Conservation (phyloP, 2,329 filamentous ascomycete species). For the Pestalotiopsis sp. region DNA sequence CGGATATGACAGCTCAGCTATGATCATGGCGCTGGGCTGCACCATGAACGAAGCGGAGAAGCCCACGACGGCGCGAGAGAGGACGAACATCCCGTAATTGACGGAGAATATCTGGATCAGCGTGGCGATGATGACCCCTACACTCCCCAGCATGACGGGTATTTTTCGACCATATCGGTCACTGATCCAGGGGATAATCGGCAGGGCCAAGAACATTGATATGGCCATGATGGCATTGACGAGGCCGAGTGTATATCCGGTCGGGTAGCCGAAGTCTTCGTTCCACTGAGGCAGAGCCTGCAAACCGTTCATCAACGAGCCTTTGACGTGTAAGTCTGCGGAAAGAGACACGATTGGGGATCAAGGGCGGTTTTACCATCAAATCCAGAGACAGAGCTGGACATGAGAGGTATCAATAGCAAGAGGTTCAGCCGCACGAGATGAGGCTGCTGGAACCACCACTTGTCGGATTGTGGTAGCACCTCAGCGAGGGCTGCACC, state of each 20-base stretch:
- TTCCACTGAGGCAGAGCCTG: slow-evolving; percentile 38
- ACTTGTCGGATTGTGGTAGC: slow-evolving; percentile 39
- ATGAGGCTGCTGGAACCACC: slow-evolving; percentile 45
- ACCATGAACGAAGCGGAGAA: slow-evolving; percentile 17
- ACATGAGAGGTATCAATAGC: slow-evolving; percentile 42
- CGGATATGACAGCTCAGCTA: slow-evolving; percentile 29
- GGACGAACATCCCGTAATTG: slow-evolving; percentile 22
- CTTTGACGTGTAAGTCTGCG: slow-evolving; percentile 8
- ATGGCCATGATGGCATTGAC: background rate
- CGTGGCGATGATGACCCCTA: background rate
- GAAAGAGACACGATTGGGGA: background rate
- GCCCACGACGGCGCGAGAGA: slow-evolving; percentile 26
- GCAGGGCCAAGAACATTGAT: background rate
- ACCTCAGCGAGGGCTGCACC: slow-evolving; percentile 30
- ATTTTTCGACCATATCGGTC: background rate
- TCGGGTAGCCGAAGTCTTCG: slow-evolving; percentile 31
- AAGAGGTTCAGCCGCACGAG: slow-evolving; percentile 46
- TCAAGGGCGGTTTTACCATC: slow-evolving; percentile 30
- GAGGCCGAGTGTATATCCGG: slow-evolving; percentile 25
- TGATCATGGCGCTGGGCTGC: slow-evolving; percentile 22
- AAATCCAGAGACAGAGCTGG: slow-evolving; percentile 39
- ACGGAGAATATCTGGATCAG: background rate
- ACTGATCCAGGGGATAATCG: background rate
- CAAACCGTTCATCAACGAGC: slow-evolving; percentile 40
- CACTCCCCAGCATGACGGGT: background rate